Percentiles rank a stretch among this genome's conserved stretches.
Conservation (phyloP, 2,329 filamentous ascomycete species). For the Hypoxylon sp. region DNA sequence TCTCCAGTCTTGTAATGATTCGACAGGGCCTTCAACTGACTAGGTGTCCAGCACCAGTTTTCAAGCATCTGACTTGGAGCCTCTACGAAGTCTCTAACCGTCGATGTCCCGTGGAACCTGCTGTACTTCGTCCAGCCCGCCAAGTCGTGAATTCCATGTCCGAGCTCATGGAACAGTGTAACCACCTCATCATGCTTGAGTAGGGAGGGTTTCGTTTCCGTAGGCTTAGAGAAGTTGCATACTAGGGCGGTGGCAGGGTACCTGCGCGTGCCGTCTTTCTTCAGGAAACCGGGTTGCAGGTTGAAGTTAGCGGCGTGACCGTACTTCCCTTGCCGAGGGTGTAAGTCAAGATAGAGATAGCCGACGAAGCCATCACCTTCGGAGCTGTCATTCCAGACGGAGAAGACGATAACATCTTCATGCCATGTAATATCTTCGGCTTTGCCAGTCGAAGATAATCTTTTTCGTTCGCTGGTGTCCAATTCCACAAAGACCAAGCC, state of each 20-base stretch:
- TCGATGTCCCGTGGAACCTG: conserved; percentile 77
- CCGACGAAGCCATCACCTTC: conserved; percentile 82
- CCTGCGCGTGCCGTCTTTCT: conserved; percentile 76
- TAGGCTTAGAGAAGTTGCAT: conserved; percentile 89
- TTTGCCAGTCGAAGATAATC: conserved; percentile 76
- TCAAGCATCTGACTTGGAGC: conserved; percentile 81
- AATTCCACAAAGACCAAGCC: conserved; percentile 84
- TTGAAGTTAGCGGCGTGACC: conserved; percentile 89
- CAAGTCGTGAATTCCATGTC: conserved; percentile 79
- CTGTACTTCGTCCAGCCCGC: conserved; percentile 73
- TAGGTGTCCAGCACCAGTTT: conserved; percentile 81
- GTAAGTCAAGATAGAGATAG: conserved; percentile 86
- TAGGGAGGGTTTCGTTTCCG: conserved; percentile 80
- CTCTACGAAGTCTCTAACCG: conserved; percentile 78
- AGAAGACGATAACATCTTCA: conserved; percentile 85
- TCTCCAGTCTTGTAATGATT: conserved; percentile 80
- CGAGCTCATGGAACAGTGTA: conserved; percentile 84
- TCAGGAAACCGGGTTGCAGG: conserved; percentile 78
- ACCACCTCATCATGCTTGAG: conserved; percentile 88
- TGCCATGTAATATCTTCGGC: conserved; percentile 84
- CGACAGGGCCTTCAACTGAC: conserved; percentile 75
- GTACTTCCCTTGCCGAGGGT: conserved; percentile 86
- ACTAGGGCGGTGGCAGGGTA: conserved; percentile 86
- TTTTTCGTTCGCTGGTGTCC: conserved; percentile 73
- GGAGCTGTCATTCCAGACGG: conserved; percentile 82